Conservation (phyloP, 2,329 filamentous ascomycete species). For the Sclerotinia sclerotiorum region DNA sequence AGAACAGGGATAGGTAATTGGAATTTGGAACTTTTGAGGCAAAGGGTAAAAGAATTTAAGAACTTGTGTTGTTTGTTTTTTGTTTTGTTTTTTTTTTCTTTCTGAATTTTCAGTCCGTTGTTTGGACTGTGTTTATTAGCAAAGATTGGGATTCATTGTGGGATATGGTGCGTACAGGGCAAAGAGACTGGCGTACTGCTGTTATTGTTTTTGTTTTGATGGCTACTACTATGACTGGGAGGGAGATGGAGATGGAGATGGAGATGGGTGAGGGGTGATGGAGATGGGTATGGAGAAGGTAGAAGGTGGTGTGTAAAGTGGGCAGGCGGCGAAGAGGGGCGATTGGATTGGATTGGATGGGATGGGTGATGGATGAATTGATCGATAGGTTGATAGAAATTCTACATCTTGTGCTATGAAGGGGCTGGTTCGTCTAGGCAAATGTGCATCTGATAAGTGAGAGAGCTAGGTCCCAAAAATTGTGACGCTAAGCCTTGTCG, state of each 20-base stretch:
- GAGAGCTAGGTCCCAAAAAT: neutral
- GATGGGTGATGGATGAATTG: neutral
- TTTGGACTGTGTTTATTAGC: slow-evolving; percentile 11
- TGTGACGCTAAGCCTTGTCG: neutral
- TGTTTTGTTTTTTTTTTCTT: neutral
- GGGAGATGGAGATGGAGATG: no score
- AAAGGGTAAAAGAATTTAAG: slow-evolving; percentile 14
- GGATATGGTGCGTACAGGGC: slow-evolving; percentile 7
- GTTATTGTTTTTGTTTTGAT: neutral
- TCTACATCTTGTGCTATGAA: slow-evolving; percentile 5
- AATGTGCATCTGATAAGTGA: neutral
- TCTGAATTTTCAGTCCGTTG: neutral
- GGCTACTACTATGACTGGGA: slow-evolving; percentile 2
- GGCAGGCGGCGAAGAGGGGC: neutral
- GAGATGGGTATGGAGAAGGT: neutral
- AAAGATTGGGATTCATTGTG: slow-evolving; percentile 10
- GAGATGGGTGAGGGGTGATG: neutral
- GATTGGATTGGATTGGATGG: neutral
- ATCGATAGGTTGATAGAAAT: slow-evolving; percentile 10
- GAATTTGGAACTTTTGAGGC: slow-evolving; percentile 12
- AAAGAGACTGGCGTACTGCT: slow-evolving; percentile 12
- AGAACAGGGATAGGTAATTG: neutral
- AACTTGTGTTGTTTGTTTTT: neutral
- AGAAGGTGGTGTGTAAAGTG: neutral
- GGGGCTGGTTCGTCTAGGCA: neutral